Evolutionary conservation across 441 rosid species (phyloP), one percentile per base, ranked within the genome.

Genomic region (Eutrema salsugineum): DNA sequence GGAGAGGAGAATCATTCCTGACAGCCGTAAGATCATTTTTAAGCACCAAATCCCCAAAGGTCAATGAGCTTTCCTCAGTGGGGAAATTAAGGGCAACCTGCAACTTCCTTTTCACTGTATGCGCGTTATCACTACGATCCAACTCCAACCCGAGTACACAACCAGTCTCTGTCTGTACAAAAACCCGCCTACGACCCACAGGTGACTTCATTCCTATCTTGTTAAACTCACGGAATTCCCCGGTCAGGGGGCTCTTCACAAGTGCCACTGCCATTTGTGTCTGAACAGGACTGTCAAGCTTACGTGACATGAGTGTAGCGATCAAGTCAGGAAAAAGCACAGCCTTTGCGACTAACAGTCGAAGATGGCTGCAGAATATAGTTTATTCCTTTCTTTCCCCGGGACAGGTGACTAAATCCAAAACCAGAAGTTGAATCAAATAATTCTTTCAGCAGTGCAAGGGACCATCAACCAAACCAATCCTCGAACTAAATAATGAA

Each of bases 161-260:
- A 33, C 86, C 86, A 43, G 83, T 73, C 56, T 83, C 86, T n/a
- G 84, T 81, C 38, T 83, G 86, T 1, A 83, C 83, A 77, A 77
- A 81, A 49, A 83, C 83, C 17, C 84, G 77, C 50, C 83, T 78
- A 35, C 77, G 83, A 48, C 79, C 83, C 14, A 79, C 60, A 33
- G 81, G 81, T 6, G 68, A 16, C 17, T 71, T 71, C 76, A 46
- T 36, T 42, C 78, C 81, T 20, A 83, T 6, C 43, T 71, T 70
- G 44, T 60, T 70, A 59, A 65, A 59, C 8, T 58, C 76, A 35
- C 27, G 65, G 20, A 61, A 83, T 33, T 80, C 84, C 27, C 78
- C 76, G 1, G 5, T 63, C 22, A 73, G 12, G 27, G 81, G 81
- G n/a, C 79, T 57, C 71, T 77, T 77, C 0, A 77, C 35, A 20